Evolutionary conservation across 176 grass and related monocot species (phyloP).

Genomic region (Tillandsia leiboldiana): DNA sequence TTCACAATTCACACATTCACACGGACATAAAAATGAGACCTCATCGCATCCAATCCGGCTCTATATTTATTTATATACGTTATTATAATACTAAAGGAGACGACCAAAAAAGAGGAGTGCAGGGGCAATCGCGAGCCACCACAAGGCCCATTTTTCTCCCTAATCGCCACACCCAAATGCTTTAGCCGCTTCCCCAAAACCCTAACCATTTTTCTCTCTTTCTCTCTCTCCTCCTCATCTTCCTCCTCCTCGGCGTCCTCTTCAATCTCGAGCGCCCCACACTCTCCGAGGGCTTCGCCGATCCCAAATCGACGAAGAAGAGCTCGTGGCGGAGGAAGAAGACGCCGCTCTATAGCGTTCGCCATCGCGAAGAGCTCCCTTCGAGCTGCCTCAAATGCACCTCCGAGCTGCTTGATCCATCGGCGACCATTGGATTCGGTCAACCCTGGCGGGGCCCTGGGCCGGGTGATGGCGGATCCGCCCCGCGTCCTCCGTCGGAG

Average conservation of each 20-base stretch:
- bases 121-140: neutral
- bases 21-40: too few relatives aligned
- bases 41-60: too few relatives aligned
- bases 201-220: slow-evolving; percentile 29
- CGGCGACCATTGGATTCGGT: slow-evolving; percentile 28
- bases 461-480: slow-evolving; percentile 70
- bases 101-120: neutral
- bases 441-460: slow-evolving; percentile 49
- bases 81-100: neutral
- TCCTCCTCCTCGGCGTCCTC: neutral
- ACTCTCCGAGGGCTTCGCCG: neutral
- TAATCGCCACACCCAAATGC: neutral
- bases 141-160: neutral
- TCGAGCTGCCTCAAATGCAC: slow-evolving; percentile 14
- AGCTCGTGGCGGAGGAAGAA: neutral
- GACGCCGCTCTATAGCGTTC: neutral
- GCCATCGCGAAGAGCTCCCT: slow-evolving; percentile 2
- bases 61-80: too few relatives aligned
- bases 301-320: neutral
- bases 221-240: neutral
- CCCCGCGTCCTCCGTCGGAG: slow-evolving; percentile 21
- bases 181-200: slow-evolving; percentile 30
- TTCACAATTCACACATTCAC: too few relatives aligned
- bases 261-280: neutral
- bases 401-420: slow-evolving; percentile 9